Evolutionary conservation across 352 stramenopile genomes (phyloP).

Genomic region (Thraustochytrium sp.): DNA sequence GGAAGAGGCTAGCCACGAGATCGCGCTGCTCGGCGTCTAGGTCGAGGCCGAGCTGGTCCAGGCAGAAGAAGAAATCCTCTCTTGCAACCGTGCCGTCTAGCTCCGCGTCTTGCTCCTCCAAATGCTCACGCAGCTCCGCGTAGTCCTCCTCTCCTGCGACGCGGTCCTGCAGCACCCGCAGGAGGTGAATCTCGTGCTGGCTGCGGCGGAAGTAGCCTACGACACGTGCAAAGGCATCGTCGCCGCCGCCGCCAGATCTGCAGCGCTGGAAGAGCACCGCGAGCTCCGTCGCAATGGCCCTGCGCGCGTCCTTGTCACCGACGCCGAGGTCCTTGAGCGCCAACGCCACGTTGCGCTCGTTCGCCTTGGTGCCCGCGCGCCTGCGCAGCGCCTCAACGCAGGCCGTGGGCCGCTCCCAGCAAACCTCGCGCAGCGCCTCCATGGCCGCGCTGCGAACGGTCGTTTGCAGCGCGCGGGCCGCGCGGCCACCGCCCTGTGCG

Average conservation of each 20-base stretch:
- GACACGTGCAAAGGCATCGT: not conserved
- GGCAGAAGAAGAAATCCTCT: not conserved
- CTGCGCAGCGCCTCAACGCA: not conserved
- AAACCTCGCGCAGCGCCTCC: not conserved
- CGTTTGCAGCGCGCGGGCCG: not conserved
- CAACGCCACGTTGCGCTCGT: not conserved
- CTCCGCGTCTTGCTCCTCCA: not conserved
- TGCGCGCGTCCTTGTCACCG: not conserved
- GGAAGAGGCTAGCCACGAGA: not conserved
- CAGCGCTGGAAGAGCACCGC: not conserved
- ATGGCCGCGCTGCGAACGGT: not conserved
- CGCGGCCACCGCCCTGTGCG: not conserved
- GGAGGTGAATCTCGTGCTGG: not conserved
- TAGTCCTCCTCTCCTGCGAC: not conserved
- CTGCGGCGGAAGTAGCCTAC: not conserved
- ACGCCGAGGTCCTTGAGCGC: not conserved
- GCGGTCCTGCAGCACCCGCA: not conserved
- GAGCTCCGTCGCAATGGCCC: not conserved
- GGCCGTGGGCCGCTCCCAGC: not conserved
- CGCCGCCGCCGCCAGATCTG: not conserved
- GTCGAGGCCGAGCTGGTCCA: not conserved
- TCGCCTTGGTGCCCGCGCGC: not conserved
- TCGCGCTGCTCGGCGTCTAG: not conserved
- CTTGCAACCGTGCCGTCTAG: not conserved
- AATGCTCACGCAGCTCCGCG: not conserved